Evolutionary conservation across 108 stramenopile genomes (phyloP).

Genomic region (Tribonema minus): DNA sequence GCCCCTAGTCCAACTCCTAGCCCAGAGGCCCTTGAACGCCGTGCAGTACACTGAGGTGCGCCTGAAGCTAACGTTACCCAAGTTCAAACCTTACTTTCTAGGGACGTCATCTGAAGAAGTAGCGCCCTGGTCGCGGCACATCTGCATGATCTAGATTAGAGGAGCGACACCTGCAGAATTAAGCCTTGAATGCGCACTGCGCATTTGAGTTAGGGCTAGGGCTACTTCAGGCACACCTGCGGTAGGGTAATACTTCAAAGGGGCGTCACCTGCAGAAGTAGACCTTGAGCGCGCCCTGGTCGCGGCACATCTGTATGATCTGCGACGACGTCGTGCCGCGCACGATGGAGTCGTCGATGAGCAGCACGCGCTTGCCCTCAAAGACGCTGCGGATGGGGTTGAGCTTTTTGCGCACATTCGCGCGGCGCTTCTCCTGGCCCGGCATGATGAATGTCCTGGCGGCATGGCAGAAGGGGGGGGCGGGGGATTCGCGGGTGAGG

Average conservation of each 20-base stretch:
- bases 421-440: constrained; percentile 74
- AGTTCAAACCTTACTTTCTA: too few species aligned
- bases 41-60: too few species aligned
- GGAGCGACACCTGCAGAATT: too few species aligned
- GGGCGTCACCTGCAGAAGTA: constrained; percentile 45
- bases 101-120: constrained; percentile 22
- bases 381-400: constrained; percentile 74
- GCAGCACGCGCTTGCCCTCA: constrained; percentile 65
- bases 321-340: constrained; percentile 88
- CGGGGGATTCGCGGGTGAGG: too few species aligned
- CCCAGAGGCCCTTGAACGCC: too few species aligned
- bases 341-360: constrained; percentile 93
- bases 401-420: constrained; percentile 84
- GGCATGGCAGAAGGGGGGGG: too few species aligned
- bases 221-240: too few species aligned
- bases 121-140: constrained; percentile 93
- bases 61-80: too few species aligned
- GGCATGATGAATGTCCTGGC: constrained; percentile 99
- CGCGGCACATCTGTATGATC: constrained; percentile 92
- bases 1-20: too few species aligned
- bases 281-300: constrained; percentile 89
- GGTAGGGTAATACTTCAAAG: too few species aligned
- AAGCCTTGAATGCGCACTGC: too few species aligned
- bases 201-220: too few species aligned
- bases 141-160: constrained; percentile 92